phyloP scores from a whole-genome alignment of 164 flowering plant genomes.

The Aristolochia contorta region DNA sequence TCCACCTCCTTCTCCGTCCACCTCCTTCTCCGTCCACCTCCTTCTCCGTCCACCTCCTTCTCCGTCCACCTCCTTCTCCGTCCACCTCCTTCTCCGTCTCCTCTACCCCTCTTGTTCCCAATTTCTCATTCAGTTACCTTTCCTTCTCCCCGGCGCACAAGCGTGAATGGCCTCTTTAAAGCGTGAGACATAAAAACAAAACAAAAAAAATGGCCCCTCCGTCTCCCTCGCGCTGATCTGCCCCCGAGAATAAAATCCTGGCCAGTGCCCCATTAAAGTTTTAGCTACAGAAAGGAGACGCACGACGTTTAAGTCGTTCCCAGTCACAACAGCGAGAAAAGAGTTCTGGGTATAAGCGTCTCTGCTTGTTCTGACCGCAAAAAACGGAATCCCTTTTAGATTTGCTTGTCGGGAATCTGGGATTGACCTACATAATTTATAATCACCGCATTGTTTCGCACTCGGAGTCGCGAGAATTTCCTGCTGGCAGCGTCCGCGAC shows the following conservation, averaged over 20 bases:
- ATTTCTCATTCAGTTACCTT: background rate
- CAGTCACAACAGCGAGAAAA: background rate
- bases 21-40: background rate
- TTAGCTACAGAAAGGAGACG: too few species aligned
- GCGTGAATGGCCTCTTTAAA: too few species aligned
- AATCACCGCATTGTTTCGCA: too few species aligned
- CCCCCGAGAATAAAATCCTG: too few species aligned
- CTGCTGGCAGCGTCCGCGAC: too few species aligned
- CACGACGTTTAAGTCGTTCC: background rate
- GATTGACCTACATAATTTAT: too few species aligned
- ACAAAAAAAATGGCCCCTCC: background rate
- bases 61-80: background rate
- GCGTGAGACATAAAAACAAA: too few species aligned
- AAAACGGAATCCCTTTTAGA: constrained; percentile 11
- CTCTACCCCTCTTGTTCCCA: background rate
- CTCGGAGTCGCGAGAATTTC: too few species aligned
- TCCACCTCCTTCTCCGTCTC: background rate
- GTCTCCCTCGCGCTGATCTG: too few species aligned
- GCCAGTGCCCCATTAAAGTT: too few species aligned
- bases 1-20: too few species aligned
- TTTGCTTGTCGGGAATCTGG: constrained; percentile 19
- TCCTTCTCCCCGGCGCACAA: too few species aligned
- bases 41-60: constrained; percentile 1
- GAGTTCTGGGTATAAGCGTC: constrained; percentile 2
- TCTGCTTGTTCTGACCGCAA: constrained; percentile 3